These are phyloP conservation scores for Trichophyton benhamiae DNA, from an alignment of 2,329 filamentous ascomycete genomes.

Conservation along the genomic window DNA sequence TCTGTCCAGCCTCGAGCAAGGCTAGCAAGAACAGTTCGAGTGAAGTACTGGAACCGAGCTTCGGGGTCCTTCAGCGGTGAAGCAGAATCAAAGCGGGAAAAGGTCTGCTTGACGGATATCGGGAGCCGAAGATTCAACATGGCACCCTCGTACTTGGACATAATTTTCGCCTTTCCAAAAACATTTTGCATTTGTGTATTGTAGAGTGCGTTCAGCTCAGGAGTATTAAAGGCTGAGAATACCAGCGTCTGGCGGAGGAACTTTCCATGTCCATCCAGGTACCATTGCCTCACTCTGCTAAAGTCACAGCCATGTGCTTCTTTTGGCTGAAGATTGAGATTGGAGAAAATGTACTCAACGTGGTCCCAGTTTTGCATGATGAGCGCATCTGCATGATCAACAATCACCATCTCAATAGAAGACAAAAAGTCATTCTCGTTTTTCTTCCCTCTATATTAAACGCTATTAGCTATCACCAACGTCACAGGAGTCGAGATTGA, in stretches of 20 bases:
- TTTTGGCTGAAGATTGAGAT: slow-evolving; percentile 80
- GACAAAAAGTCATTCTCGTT: slow-evolving; percentile 81
- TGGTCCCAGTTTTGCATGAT: slow-evolving; percentile 99
- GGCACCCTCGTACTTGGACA: slow-evolving; percentile 54
- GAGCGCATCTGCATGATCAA: slow-evolving; percentile 85
- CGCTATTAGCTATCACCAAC: not conserved
- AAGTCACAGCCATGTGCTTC: slow-evolving; percentile 90
- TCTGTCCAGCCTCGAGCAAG: slow-evolving; percentile 20
- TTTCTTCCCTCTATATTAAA: slow-evolving; percentile 42
- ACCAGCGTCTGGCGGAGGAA: slow-evolving; percentile 77
- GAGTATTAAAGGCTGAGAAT: slow-evolving; percentile 70
- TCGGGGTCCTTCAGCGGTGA: slow-evolving; percentile 69
- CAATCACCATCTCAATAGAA: slow-evolving; percentile 78
- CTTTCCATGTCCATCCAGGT: slow-evolving; percentile 73
- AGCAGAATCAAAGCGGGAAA: slow-evolving; percentile 67
- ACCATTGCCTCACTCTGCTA: slow-evolving; percentile 78
- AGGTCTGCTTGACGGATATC: slow-evolving; percentile 69
- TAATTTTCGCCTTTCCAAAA: slow-evolving; percentile 64
- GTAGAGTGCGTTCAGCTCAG: slow-evolving; percentile 72
- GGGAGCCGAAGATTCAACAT: slow-evolving; percentile 56
- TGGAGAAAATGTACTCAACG: slow-evolving; percentile 78
- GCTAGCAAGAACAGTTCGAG: slow-evolving; percentile 63
- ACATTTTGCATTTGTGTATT: slow-evolving; percentile 67
- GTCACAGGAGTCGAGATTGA: slow-evolving; percentile 21
- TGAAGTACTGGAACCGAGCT: slow-evolving; percentile 82